These are phyloP conservation scores for Hypoxylon sp. DNA, from an alignment of 2,329 filamentous ascomycete genomes.

Conservation along the genomic window DNA sequence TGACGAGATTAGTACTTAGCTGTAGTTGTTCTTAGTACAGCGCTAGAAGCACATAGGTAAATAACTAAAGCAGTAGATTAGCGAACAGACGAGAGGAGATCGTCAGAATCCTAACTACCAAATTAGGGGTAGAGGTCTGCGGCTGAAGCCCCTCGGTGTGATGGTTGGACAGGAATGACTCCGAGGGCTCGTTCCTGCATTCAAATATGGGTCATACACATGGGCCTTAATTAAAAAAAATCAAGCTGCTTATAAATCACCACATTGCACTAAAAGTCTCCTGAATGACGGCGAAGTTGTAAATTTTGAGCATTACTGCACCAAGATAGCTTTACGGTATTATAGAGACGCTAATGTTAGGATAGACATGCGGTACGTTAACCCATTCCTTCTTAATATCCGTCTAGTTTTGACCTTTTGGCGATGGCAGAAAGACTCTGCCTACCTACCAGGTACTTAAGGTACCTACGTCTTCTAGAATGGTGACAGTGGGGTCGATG, in stretches of 20 bases:
- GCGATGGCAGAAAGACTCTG: constrained; percentile 1
- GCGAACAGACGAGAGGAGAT: constrained; percentile 32
- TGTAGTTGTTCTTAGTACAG: constrained; percentile 6
- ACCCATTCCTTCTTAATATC: constrained; percentile 4
- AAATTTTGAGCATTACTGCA: constrained; percentile 11
- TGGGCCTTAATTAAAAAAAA: constrained; percentile 16
- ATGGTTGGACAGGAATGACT: constrained; percentile 30
- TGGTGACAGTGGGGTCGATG: constrained; percentile 7
- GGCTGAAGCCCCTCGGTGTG: constrained; percentile 26
- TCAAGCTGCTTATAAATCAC: constrained; percentile 4
- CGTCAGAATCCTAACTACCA: constrained; percentile 23
- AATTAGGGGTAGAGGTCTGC: constrained; percentile 27
- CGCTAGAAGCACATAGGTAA: constrained; percentile 5
- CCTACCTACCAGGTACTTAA: too few relatives aligned
- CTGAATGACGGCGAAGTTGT: constrained; percentile 3
- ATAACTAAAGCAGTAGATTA: constrained; percentile 32
- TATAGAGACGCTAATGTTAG: constrained; percentile 11
- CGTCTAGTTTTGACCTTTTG: constrained; percentile 24
- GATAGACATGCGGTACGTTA: constrained; percentile 24
- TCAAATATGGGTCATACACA: constrained; percentile 17
- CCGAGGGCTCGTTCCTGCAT: constrained; percentile 35
- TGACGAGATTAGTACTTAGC: constrained; percentile 17
- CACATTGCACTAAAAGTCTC: background rate
- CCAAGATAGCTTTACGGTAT: constrained; percentile 17
- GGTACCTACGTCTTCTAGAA: constrained; percentile 2